Evolutionary conservation across 495 filamentous ascomycete species (phyloP).

Genomic region (Aspergillus olivimuriae): DNA sequence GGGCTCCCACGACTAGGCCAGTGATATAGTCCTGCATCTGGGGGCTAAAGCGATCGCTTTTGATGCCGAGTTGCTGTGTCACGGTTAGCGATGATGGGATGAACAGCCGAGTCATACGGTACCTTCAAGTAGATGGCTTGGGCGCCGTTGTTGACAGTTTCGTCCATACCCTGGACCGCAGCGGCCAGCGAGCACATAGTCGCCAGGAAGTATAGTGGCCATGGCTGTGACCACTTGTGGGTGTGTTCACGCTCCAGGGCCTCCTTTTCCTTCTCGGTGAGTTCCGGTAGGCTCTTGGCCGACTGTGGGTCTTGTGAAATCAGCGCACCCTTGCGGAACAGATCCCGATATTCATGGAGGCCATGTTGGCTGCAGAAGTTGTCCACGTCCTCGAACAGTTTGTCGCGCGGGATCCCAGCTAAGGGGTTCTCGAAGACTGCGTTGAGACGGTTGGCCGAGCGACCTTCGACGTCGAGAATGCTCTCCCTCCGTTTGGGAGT

Average conservation of each 20-base stretch:
- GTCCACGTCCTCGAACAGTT: slow-evolving; percentile 45
- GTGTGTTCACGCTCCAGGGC: slow-evolving; percentile 40
- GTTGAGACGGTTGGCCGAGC: slow-evolving; percentile 17
- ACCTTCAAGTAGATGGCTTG: slow-evolving; percentile 57
- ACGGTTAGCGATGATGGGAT: no score
- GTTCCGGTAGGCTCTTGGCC: slow-evolving; percentile 33
- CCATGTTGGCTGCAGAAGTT: slow-evolving; percentile 39
- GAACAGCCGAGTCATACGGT: background rate
- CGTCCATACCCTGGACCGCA: slow-evolving; percentile 61
- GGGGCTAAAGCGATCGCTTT: slow-evolving; percentile 12
- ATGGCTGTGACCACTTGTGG: slow-evolving; percentile 54
- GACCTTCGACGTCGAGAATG: slow-evolving; percentile 19
- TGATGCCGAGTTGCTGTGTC: slow-evolving; percentile 27
- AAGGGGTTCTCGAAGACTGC: slow-evolving; percentile 46
- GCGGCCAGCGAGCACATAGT: slow-evolving; percentile 43
- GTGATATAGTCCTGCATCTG: slow-evolving; percentile 26
- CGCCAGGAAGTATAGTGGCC: slow-evolving; percentile 49
- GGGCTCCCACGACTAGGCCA: slow-evolving; percentile 43
- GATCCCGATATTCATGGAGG: slow-evolving; percentile 35
- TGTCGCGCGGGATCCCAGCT: slow-evolving; percentile 38
- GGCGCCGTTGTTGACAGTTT: slow-evolving; percentile 75
- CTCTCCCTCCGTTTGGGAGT: background rate
- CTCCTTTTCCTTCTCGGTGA: slow-evolving; percentile 40
- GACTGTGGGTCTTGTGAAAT: slow-evolving; percentile 42
- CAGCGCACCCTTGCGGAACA: slow-evolving; percentile 49